Evolutionary conservation across 768 basidiomycete species (phyloP).

Genomic region (Tremella mesenterica): DNA sequence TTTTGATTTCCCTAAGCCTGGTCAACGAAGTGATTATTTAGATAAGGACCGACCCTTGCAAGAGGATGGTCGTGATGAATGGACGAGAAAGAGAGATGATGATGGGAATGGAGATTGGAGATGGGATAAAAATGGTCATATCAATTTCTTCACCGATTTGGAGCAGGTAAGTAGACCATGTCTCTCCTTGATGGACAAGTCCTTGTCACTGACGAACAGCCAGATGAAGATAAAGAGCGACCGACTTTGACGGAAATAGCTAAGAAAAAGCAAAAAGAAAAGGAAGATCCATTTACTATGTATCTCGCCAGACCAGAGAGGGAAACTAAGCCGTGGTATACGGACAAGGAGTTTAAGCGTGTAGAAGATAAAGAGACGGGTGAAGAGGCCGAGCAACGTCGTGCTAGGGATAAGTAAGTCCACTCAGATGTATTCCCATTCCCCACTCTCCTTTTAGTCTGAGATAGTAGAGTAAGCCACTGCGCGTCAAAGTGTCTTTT

Average conservation of each 20-base stretch:
- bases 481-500: not conserved
- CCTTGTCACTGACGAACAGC: constrained; percentile 2
- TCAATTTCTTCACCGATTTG: constrained; percentile 45
- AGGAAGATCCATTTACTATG: constrained; percentile 43
- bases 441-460: not conserved
- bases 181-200: no score
- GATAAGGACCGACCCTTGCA: no score
- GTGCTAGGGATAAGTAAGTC: constrained; percentile 22
- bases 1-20: constrained; percentile 40
- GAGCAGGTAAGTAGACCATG: constrained; percentile 30
- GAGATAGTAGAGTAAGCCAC: not conserved
- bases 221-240: not conserved
- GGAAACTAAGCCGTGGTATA: constrained; percentile 46
- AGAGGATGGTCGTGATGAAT: constrained; percentile 9
- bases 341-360: constrained; percentile 35
- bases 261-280: constrained; percentile 32
- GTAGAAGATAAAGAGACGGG: constrained; percentile 39
- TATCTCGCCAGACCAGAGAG: constrained; percentile 42
- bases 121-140: constrained; percentile 33
- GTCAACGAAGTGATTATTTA: not conserved
- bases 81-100: constrained; percentile 2
- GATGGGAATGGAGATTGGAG: constrained; percentile 8
- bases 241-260: constrained; percentile 12
- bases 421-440: not conserved
- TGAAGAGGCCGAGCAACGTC: constrained; percentile 37